Evolutionary conservation across 108 stramenopile species (phyloP).

Genomic region (Cyclotella cryptica): DNA sequence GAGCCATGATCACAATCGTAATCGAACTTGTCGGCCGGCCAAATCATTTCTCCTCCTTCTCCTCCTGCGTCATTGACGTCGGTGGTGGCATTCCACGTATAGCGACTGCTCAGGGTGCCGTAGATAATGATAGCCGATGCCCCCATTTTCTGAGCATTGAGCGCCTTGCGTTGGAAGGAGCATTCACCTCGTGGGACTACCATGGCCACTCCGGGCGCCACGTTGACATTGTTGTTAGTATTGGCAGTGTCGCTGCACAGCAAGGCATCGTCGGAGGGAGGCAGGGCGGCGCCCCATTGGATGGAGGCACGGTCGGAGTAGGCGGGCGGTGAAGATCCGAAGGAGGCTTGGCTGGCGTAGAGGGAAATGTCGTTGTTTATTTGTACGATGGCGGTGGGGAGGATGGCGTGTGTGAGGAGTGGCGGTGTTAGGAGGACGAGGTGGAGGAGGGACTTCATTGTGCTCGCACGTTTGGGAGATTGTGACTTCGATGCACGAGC

Average conservation of each 20-base stretch:
- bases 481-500: too few species aligned
- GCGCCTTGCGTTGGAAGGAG: slow-evolving; percentile 58
- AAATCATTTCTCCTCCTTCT: too few species aligned
- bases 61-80: neutral
- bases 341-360: slow-evolving; percentile 79
- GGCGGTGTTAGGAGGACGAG: neutral
- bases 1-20: slow-evolving; percentile 57
- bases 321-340: slow-evolving; percentile 43
- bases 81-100: slow-evolving; percentile 40
- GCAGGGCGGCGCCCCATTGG: slow-evolving; percentile 20
- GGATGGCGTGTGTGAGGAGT: slow-evolving; percentile 43
- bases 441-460: slow-evolving; percentile 5
- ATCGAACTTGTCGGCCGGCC: slow-evolving; percentile 51
- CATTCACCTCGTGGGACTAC: slow-evolving; percentile 59
- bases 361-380: slow-evolving; percentile 44
- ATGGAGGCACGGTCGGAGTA: slow-evolving; percentile 8
- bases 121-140: slow-evolving; percentile 56
- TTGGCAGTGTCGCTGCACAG: slow-evolving; percentile 40
- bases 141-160: slow-evolving; percentile 45
- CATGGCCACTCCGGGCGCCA: slow-evolving; percentile 20
- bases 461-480: too few species aligned
- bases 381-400: slow-evolving; percentile 61
- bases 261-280: slow-evolving; percentile 43
- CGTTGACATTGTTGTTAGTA: neutral
- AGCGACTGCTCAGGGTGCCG: slow-evolving; percentile 49